These are phyloP conservation scores for Leptographium procerum DNA, from an alignment of 2,329 filamentous ascomycete genomes.

Conservation along the genomic window DNA sequence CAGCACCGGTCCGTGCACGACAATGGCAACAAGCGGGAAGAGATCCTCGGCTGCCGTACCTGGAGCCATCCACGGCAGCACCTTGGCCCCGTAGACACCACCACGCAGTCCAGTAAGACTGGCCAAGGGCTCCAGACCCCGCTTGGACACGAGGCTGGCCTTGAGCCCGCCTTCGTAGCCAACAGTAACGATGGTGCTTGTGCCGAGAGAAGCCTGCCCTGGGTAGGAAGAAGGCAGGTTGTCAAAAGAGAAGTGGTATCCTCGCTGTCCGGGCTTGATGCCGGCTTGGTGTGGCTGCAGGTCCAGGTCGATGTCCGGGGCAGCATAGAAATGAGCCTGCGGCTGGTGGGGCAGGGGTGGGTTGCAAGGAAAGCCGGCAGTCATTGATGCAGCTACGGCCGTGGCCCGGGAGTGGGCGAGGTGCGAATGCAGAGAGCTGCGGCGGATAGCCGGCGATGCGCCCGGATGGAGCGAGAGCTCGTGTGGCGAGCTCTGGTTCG, in stretches of 20 bases:
- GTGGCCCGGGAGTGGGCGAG: conserved; percentile 33
- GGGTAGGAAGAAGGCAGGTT: conserved; percentile 39
- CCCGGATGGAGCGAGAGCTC: conserved; percentile 27
- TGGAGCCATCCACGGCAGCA: conserved; percentile 57
- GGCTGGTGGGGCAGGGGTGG: conserved; percentile 64
- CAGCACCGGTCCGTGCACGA: conserved; percentile 65
- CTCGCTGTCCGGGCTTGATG: conserved; percentile 53
- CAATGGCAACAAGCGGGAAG: conserved; percentile 66
- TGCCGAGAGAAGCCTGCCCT: conserved; percentile 24
- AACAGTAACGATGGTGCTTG: conserved; percentile 58
- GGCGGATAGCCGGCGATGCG: conserved; percentile 24
- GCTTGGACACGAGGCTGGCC: conserved; percentile 61
- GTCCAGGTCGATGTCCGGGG: conserved; percentile 59
- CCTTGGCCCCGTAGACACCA: conserved; percentile 69
- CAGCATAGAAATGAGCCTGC: conserved; percentile 66
- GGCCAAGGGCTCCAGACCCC: conserved; percentile 57
- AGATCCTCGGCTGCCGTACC: conserved; percentile 38
- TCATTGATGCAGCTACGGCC: conserved; percentile 6
- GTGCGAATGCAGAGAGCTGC: conserved; percentile 41
- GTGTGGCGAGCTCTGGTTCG: conserved; percentile 16
- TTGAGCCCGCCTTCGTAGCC: conserved; percentile 74
- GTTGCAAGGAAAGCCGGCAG: conserved; percentile 18
- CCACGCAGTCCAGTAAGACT: conserved; percentile 68
- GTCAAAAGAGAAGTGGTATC: conserved; percentile 76
- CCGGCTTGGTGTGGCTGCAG: conserved; percentile 33